Base-by-base conservation (phyloP, 371 early-diverging fungal genomes). In the Apophysomyces variabilis region DNA sequence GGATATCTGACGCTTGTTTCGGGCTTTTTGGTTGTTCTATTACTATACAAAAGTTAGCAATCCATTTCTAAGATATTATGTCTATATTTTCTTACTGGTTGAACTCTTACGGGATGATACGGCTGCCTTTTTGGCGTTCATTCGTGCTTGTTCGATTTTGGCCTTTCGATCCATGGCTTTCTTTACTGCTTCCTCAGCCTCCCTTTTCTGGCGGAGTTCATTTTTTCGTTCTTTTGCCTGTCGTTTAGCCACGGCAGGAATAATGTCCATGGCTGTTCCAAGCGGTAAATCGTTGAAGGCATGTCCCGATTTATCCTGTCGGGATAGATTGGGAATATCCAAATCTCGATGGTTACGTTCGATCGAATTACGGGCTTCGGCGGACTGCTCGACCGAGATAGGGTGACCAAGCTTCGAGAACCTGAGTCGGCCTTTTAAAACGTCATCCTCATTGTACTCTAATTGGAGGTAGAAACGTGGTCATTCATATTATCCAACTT, bases 401-500 rank as follows among this genome's bases (percentile, higher is more conserved):
- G 57, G 38, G 9, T 57, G 45, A 36, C 66, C 69, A 12, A 72
- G 47, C 46, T 71, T 75, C 13, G 77, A 76, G 57, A 72, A 79
- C 14, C 75, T 68, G 26, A 76, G 62, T 38, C 69, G 66, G n/a
- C 73, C 77, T 54, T 69, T 60, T 21, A 68, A 38, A 3, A 76
- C 75, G 26, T 76, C 75, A 9, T 76, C 72, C 54, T 69, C 67
- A 38, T 61, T 54, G 38, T 75, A 76, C 54, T 76, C 76, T 71
- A 36, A 26, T 50, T 50, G 54, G 21, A 21, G 21, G 54, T 21
- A 26, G 0, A 7, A 50, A 50, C 54, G 21, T 59, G 36, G 21
- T 26, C 32, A 26, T 26, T 26, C 32, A 26, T 26, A 26, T 58
- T 39, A 11, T 47, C 35, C 39, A 54, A 26, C 32, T 36, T 54